Evolutionary conservation across 768 basidiomycete species (phyloP).

Genomic region (Sistotremastrum niveocremeum): DNA sequence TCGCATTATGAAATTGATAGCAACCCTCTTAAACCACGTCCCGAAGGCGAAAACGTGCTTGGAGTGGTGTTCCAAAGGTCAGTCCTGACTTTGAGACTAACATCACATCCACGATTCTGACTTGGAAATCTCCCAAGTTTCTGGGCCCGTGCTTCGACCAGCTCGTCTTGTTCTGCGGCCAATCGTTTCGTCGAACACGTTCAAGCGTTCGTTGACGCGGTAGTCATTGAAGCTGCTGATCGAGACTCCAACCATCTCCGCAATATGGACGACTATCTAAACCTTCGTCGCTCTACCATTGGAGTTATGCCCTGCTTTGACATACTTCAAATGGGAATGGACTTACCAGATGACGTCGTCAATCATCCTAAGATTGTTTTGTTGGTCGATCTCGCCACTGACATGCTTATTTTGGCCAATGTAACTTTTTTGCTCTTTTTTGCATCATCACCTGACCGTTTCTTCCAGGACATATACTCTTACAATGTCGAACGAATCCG

Average conservation of each 20-base stretch:
- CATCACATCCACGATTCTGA: neutral
- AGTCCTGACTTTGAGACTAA: constrained; percentile 7
- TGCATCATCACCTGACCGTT: too few relatives aligned
- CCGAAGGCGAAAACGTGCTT: constrained; percentile 22
- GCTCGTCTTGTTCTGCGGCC: constrained; percentile 11
- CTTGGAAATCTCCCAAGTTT: constrained; percentile 14
- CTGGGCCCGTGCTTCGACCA: constrained; percentile 19
- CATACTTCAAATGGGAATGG: constrained; percentile 21
- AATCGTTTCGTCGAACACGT: constrained; percentile 25
- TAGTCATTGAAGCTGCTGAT: constrained; percentile 30
- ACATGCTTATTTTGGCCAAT: constrained; percentile 25
- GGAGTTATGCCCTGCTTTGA: constrained; percentile 28
- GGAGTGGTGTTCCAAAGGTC: constrained; percentile 30
- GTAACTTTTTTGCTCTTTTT: constrained; percentile 1
- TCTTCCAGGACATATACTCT: constrained; percentile 53
- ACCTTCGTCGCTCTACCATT: constrained; percentile 26
- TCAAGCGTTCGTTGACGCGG: constrained; percentile 21
- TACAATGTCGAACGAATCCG: constrained; percentile 65
- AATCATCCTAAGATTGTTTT: constrained; percentile 23
- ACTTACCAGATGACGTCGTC: constrained; percentile 30
- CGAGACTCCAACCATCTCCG: constrained; percentile 20
- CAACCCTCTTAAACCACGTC: constrained; percentile 23
- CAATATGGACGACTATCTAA: constrained; percentile 26
- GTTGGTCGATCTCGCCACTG: constrained; percentile 17
- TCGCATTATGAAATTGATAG: neutral